phyloP scores from a whole-genome alignment of 139 green algal species.

The Closterium sp. region DNA sequence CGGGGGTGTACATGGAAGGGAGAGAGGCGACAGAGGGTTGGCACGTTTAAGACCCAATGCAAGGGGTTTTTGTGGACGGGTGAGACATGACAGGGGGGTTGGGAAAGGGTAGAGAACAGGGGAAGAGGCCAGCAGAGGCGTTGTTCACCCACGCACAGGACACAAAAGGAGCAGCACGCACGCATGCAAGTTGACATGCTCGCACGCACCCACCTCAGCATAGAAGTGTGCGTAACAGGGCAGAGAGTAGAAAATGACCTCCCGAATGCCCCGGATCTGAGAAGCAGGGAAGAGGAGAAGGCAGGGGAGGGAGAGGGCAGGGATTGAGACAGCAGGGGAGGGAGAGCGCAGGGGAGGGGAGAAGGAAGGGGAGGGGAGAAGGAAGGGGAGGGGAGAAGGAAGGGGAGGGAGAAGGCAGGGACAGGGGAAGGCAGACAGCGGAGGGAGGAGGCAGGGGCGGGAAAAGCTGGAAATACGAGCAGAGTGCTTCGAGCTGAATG shows the following conservation, averaged over 20 bases:
- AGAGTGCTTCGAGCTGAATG: neutral
- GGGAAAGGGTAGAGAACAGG: neutral
- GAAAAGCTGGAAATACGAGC: neutral
- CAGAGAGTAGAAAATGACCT: constrained; percentile 49
- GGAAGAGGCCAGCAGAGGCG: neutral
- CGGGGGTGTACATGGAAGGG: too few species aligned
- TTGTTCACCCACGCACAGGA: neutral
- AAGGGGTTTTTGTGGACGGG: too few species aligned
- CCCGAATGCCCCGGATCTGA: constrained; percentile 46
- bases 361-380: too few species aligned
- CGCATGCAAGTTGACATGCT: neutral
- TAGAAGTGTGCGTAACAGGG: constrained; percentile 41
- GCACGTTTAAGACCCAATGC: too few species aligned
- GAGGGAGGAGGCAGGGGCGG: too few species aligned
- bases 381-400: too few species aligned
- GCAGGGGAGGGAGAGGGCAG: neutral
- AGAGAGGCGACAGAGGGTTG: too few species aligned
- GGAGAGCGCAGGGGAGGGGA: too few species aligned
- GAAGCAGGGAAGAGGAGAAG: neutral
- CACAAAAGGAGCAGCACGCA: too few species aligned
- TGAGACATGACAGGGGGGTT: neutral
- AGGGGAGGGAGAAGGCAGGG: neutral
- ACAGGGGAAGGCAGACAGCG: neutral
- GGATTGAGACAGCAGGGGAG: neutral
- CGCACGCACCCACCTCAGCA: constrained; percentile 23